These are phyloP conservation scores for Effrenium voratum DNA, from an alignment of 73 alveolate genomes.

Conservation along the genomic window DNA sequence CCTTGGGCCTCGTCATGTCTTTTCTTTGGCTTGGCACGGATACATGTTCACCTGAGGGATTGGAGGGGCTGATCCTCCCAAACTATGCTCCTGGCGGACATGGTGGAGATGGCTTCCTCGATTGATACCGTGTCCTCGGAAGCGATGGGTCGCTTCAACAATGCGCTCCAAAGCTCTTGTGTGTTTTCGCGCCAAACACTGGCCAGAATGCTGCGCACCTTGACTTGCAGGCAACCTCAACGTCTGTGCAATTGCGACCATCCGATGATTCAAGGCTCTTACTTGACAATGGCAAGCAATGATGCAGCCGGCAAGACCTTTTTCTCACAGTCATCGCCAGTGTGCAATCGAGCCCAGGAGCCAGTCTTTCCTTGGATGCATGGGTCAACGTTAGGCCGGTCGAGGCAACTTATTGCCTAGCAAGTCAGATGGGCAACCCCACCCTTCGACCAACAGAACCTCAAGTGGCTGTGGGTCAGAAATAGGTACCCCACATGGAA, in stretches of 20 bases:
- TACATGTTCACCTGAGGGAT: background rate
- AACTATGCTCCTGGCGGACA: slow-evolving; percentile 1
- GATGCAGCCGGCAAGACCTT: background rate
- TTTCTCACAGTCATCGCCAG: background rate
- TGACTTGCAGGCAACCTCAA: background rate
- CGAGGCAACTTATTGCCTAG: background rate
- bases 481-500: background rate
- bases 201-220: background rate
- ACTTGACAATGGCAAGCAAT: background rate
- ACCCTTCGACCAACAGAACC: background rate
- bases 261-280: background rate
- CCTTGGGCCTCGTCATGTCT: background rate
- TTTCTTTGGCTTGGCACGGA: background rate
- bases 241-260: background rate
- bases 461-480: background rate
- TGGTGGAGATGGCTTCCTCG: slow-evolving; percentile 76
- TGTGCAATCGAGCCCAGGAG: slow-evolving; percentile 65
- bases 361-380: slow-evolving; percentile 20
- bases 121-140: slow-evolving; percentile 71
- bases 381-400: background rate
- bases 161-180: background rate
- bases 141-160: background rate
- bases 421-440: background rate
- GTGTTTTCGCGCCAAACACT: background rate
- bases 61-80: background rate